These are phyloP conservation scores for Schizophyllum commune DNA, from an alignment of 1,284 basidiomycete genomes.

Conservation along the genomic window DNA sequence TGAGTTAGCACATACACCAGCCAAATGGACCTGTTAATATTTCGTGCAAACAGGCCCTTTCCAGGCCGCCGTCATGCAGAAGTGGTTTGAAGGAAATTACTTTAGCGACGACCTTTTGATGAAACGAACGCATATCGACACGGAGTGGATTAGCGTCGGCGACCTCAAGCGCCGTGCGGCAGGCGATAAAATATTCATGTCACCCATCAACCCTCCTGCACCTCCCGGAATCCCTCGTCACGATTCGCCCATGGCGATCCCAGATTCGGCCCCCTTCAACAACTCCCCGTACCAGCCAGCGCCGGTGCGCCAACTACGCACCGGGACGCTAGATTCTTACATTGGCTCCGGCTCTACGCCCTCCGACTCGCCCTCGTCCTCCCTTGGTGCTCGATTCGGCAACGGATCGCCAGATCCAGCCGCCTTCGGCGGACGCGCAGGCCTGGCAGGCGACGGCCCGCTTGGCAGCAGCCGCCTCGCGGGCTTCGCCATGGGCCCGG, in stretches of 20 bases:
- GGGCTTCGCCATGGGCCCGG: neutral
- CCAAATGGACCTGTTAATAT: neutral
- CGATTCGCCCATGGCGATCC: conserved; percentile 7
- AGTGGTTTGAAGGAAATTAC: conserved; percentile 91
- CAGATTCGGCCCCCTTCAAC: conserved; percentile 21
- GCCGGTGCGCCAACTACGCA: conserved; percentile 49
- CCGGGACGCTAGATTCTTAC: conserved; percentile 53
- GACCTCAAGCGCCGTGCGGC: conserved; percentile 45
- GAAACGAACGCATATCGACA: conserved; percentile 65
- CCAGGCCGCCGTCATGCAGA: conserved; percentile 87
- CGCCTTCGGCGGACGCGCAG: conserved; percentile 42
- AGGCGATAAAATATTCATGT: conserved; percentile 56
- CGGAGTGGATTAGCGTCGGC: conserved; percentile 57
- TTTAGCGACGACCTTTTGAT: conserved; percentile 83
- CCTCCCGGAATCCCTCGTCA: conserved; percentile 50
- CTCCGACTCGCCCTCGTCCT: conserved; percentile 64
- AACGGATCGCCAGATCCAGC: conserved; percentile 59
- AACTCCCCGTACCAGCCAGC: conserved; percentile 57
- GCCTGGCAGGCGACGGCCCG: conserved; percentile 23
- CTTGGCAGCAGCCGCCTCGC: conserved; percentile 3
- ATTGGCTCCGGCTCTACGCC: conserved; percentile 42
- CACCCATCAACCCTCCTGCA: conserved; percentile 33
- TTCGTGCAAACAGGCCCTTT: conserved; percentile 66
- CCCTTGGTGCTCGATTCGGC: conserved; percentile 52
- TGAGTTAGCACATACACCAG: conserved; percentile 18